phyloP scores from a whole-genome alignment of 2,329 filamentous ascomycete species.

The Colletotrichum euphorbiae region DNA sequence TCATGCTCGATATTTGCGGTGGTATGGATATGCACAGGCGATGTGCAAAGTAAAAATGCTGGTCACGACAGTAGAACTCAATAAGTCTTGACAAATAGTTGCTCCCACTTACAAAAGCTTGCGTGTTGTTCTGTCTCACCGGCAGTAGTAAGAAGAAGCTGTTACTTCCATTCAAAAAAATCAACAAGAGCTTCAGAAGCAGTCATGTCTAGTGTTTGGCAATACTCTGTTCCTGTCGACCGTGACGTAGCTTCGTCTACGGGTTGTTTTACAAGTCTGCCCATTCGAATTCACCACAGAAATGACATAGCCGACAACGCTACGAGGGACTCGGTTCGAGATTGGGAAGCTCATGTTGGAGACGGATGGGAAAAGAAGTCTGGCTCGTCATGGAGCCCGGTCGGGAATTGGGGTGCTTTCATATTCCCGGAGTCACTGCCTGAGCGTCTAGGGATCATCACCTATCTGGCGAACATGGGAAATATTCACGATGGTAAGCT shows the following conservation, averaged over 20 bases:
- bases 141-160: no score
- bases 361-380: constrained; percentile 26
- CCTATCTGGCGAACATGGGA: constrained; percentile 25
- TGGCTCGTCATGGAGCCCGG: constrained; percentile 19
- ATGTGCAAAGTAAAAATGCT: no score
- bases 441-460: constrained; percentile 13
- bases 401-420: constrained; percentile 28
- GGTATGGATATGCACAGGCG: no score
- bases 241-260: constrained; percentile 13
- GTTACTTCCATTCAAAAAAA: no score
- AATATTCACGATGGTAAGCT: constrained; percentile 21
- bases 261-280: constrained; percentile 22
- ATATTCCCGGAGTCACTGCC: constrained; percentile 27
- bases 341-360: constrained; percentile 6
- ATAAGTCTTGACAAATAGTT: no score
- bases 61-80: no score
- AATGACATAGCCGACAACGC: constrained; percentile 25
- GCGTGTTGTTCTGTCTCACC: no score
- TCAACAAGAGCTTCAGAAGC: no score
- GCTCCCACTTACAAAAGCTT: no score
- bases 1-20: no score
- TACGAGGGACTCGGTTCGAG: constrained; percentile 10
- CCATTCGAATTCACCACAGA: constrained; percentile 23
- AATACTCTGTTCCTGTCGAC: background rate
- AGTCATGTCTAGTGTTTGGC: constrained; percentile 12